Conservation (phyloP, 2,329 filamentous ascomycete species). For the Helotiales sp. region DNA sequence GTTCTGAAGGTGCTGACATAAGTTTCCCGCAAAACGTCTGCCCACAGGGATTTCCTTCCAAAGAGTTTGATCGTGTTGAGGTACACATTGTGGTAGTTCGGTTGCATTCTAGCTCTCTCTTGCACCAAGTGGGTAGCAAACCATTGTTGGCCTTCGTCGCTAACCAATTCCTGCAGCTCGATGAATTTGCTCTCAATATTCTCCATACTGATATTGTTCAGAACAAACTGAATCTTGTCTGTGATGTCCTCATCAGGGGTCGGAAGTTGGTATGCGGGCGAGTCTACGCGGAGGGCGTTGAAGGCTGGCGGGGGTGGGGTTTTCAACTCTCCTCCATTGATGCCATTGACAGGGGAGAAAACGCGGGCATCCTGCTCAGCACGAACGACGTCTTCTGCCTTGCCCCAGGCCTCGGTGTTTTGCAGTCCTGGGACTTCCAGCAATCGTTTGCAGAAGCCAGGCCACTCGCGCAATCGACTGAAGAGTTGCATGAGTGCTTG, state of each 20-base stretch:
- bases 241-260: constrained; percentile 85
- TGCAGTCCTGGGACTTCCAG: constrained; percentile 81
- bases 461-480: constrained; percentile 86
- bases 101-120: constrained; percentile 94
- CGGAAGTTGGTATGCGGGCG: constrained; percentile 70
- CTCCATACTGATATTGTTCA: constrained; percentile 94
- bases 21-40: constrained; percentile 90
- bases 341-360: constrained; percentile 11
- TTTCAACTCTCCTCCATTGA: constrained; percentile 11
- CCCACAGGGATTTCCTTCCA: constrained; percentile 78
- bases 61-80: constrained; percentile 86
- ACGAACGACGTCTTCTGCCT: constrained; percentile 79
- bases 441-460: constrained; percentile 88
- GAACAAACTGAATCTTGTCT: constrained; percentile 91
- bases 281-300: constrained; percentile 76
- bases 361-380: constrained; percentile 54
- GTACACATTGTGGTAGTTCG: constrained; percentile 94
- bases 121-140: constrained; percentile 95
- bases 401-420: constrained; percentile 82
- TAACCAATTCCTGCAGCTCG: constrained; percentile 79
- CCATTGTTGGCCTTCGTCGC: constrained; percentile 88
- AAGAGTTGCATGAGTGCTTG: constrained; percentile 92
- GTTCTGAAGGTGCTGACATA: constrained; percentile 85
- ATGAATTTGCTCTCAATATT: constrained; percentile 84
- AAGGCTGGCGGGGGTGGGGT: constrained; percentile 71